Conservation (phyloP, 1,284 basidiomycete species). For the Cutaneotrichosporon mucoides region DNA sequence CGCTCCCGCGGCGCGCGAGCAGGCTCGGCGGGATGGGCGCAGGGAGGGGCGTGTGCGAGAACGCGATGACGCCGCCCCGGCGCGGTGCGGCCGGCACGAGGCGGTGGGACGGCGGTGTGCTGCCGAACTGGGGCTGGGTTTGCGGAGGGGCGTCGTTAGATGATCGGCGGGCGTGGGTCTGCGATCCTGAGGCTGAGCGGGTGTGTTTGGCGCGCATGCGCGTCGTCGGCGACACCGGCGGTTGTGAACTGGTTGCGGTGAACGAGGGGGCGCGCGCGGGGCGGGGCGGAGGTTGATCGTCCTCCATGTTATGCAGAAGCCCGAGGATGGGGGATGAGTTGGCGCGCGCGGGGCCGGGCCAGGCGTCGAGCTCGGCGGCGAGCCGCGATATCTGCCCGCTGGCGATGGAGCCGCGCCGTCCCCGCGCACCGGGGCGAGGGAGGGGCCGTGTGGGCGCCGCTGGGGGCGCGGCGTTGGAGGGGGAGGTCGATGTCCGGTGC, state of each 20-base stretch:
- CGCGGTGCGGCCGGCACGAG: not conserved
- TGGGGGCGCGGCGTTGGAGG: not conserved
- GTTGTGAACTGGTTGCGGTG: too few relatives aligned
- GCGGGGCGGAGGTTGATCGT: too few relatives aligned
- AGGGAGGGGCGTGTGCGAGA: slow-evolving; percentile 21
- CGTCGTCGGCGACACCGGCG: too few relatives aligned
- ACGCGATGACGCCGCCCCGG: slow-evolving; percentile 18
- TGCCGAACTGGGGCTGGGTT: too few relatives aligned
- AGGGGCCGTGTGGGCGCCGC: not conserved
- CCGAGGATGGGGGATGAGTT: too few relatives aligned
- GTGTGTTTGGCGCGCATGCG: not conserved
- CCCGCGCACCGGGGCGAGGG: not conserved
- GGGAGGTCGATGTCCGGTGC: not conserved
- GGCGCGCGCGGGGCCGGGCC: too few relatives aligned
- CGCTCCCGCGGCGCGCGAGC: slow-evolving; percentile 19
- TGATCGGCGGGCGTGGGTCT: too few relatives aligned
- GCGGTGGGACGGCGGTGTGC: not conserved
- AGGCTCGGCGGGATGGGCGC: slow-evolving; percentile 29
- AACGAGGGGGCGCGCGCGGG: too few relatives aligned
- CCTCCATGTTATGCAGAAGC: too few relatives aligned
- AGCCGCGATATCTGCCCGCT: slow-evolving; percentile 15
- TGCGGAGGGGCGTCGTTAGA: not conserved
- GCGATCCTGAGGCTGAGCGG: not conserved
- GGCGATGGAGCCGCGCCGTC: slow-evolving; percentile 17
- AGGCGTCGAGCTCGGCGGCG: not conserved